Evolutionary conservation across 345 rosid species (phyloP).

Genomic region (Linum tenue): DNA sequence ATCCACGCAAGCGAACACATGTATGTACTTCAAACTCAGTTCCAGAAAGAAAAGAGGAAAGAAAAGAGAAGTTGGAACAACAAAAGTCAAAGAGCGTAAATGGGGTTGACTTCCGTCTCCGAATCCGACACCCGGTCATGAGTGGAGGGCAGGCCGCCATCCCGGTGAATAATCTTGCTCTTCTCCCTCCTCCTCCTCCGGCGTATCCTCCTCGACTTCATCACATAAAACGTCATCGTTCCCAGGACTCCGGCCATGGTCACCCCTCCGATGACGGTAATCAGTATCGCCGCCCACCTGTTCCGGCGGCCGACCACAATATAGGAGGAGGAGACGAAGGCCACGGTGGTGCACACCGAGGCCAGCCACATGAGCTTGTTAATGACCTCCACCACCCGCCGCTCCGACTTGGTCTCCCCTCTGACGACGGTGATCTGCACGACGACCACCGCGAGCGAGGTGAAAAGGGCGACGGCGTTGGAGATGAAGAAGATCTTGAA

Average conservation of each 20-base stretch:
- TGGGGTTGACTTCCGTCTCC: slow-evolving; percentile 58
- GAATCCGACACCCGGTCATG: slow-evolving; percentile 36
- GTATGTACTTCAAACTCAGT: too few species aligned
- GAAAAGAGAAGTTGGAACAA: too few species aligned
- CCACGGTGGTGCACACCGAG: slow-evolving; percentile 72
- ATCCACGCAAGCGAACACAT: too few species aligned
- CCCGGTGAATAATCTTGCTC: slow-evolving; percentile 2
- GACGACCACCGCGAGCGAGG: slow-evolving; percentile 80
- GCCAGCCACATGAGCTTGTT: slow-evolving; percentile 97
- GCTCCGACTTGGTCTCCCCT: slow-evolving; percentile 69
- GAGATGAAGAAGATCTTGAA: slow-evolving; percentile 70
- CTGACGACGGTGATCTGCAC: slow-evolving; percentile 87
- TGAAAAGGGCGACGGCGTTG: slow-evolving; percentile 72
- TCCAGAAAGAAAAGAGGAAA: too few species aligned
- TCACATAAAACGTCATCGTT: slow-evolving; percentile 71
- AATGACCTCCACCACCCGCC: slow-evolving; percentile 71
- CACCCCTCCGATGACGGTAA: slow-evolving; percentile 61
- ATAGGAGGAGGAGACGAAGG: slow-evolving; percentile 67
- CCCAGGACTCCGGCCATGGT: slow-evolving; percentile 63
- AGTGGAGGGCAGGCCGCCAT: slow-evolving; percentile 21
- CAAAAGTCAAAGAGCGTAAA: slow-evolving; percentile 56
- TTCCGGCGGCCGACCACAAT: slow-evolving; percentile 68
- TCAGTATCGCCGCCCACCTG: slow-evolving; percentile 69
- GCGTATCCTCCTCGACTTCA: slow-evolving; percentile 49
- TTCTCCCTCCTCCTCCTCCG: slow-evolving; percentile 49